Evolutionary conservation across 495 filamentous ascomycete species (phyloP), one percentile per base, ranked within the genome.

Genomic region (Darksidea phi): DNA sequence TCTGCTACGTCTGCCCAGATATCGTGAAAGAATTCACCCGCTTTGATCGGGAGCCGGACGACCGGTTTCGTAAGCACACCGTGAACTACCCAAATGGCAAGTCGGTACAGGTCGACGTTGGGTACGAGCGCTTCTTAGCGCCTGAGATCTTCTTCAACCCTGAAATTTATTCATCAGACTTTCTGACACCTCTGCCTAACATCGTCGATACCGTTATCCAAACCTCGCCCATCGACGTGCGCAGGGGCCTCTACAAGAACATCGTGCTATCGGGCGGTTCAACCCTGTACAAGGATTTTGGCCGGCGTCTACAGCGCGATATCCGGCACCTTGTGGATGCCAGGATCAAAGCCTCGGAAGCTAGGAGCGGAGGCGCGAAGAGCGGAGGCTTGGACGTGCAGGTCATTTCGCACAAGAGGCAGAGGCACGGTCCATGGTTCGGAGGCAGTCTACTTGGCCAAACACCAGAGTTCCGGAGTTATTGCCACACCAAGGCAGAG

Each of bases 141-240:
- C 94, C 94, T 43, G 94, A 98, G 74, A 98, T 98, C 65, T 98
- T 97, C 80, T 98, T 98, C 82, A 98, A 97, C 75, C 94, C 94
- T 34, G 94, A 98, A 79, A 97, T 97, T 70, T 97, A 96, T 79
- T 95, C 89, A 28, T 96, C 92, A 58, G 95, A 98, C 74, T 98
- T 97, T 78, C 79, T 97, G 63, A 98, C 94, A 3, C 94, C 94
- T 6, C 81, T 98, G 1, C 94, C 94, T 28, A 90, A 79, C 48
- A 91, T 97, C 41, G 94, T 97, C 47, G 94, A 98, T 71, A 88
- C 87, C 50, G 94, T 97, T 59, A 98, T 98, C 70, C 94, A 98
- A 74, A 90, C 88, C 20, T 95, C 91, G 42, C 94, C 94, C 28
- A 98, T 98, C 68, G 94, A 98, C 72, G 94, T 98, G 48, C 89